phyloP scores from a whole-genome alignment of 1,139 yeast genomes.

The Geotrichum candidum region DNA sequence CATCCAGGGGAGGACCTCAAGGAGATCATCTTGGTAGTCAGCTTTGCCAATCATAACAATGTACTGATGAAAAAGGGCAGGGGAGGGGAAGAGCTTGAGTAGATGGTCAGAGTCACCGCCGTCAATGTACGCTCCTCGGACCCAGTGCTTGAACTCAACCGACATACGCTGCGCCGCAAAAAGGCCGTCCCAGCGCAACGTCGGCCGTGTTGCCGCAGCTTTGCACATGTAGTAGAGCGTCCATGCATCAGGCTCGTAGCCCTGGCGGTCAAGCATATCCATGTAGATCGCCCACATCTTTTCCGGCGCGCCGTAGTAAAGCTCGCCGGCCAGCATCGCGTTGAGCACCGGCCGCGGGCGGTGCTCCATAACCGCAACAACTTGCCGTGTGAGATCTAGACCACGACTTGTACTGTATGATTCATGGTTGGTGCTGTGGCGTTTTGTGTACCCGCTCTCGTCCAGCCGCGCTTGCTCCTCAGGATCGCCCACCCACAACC shows the following conservation, averaged over 20 bases:
- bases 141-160: constrained; percentile 47
- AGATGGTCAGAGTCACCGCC: constrained; percentile 31
- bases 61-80: constrained; percentile 47
- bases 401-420: background rate
- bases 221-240: constrained; percentile 25
- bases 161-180: constrained; percentile 59
- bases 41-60: constrained; percentile 46
- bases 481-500: background rate
- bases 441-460: background rate
- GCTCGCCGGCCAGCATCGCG: constrained; percentile 20
- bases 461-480: background rate
- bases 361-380: constrained; percentile 2
- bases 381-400: constrained; percentile 1
- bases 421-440: background rate
- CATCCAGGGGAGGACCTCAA: constrained; percentile 54
- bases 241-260: constrained; percentile 25
- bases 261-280: constrained; percentile 17
- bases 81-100: constrained; percentile 42
- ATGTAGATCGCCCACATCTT: constrained; percentile 30
- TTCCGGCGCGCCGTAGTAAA: constrained; percentile 3
- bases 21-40: constrained; percentile 46
- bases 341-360: constrained; percentile 16
- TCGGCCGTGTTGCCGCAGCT: constrained; percentile 26
- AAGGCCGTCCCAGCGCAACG: constrained; percentile 42
- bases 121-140: constrained; percentile 29